phyloP scores from a whole-genome alignment of 495 filamentous ascomycete genomes.

The Hypomontagnella submonticulosa region DNA sequence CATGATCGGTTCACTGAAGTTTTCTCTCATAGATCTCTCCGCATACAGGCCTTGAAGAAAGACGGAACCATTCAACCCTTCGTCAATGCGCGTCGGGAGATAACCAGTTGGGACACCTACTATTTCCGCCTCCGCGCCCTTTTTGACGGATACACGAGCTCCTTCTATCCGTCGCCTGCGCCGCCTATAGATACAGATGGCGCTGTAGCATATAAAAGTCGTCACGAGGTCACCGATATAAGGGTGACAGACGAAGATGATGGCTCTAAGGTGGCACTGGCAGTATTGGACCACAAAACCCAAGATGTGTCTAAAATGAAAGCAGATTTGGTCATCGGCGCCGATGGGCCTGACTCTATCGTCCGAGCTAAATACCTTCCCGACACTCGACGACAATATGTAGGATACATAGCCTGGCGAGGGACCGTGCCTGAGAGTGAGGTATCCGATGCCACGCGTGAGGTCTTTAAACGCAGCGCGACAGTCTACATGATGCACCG shows the following conservation, averaged over 20 bases:
- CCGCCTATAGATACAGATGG: neutral
- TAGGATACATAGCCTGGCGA: constrained; percentile 59
- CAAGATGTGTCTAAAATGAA: neutral
- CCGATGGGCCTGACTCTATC: constrained; percentile 39
- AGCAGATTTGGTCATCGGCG: constrained; percentile 44
- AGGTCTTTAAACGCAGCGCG: constrained; percentile 33
- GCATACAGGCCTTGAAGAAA: constrained; percentile 1
- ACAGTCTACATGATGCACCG: constrained; percentile 11
- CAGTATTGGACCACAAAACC: neutral
- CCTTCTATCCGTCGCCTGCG: constrained; percentile 26
- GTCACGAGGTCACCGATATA: constrained; percentile 9
- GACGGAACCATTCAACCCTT: constrained; percentile 13
- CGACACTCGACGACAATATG: constrained; percentile 49
- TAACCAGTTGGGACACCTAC: constrained; percentile 46
- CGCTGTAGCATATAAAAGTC: constrained; percentile 2
- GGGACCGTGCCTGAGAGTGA: constrained; percentile 57
- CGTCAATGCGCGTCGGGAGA: constrained; percentile 10
- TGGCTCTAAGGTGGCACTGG: neutral
- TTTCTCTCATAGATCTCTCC: constrained; percentile 4
- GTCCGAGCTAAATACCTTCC: constrained; percentile 37
- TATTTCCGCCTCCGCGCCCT: constrained; percentile 44
- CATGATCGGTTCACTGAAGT: constrained; percentile 28
- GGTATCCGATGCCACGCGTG: constrained; percentile 36
- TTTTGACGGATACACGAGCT: constrained; percentile 40
- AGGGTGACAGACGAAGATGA: neutral